Evolutionary conservation across 78 protist genomes (phyloP).

Genomic region (Anaeramoeba flamelloides): DNA sequence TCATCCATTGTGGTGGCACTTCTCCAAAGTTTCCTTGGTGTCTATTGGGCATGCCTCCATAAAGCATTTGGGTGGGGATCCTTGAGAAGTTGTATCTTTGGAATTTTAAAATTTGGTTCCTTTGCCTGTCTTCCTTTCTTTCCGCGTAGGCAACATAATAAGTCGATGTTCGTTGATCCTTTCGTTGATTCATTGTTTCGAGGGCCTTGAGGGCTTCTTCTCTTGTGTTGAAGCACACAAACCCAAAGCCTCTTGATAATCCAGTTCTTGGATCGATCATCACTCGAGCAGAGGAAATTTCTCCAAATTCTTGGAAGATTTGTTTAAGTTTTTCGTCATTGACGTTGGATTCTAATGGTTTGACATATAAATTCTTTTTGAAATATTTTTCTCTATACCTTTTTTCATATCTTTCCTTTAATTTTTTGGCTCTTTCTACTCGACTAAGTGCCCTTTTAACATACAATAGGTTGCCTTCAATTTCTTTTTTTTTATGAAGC

Average conservation of each 20-base stretch:
- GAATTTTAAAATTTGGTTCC: too few species aligned
- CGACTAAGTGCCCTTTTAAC: constrained; percentile 68
- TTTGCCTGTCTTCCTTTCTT: too few species aligned
- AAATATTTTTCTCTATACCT: too few species aligned
- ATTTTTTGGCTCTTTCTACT: constrained; percentile 62
- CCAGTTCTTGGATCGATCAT: constrained; percentile 54
- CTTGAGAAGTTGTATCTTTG: too few species aligned
- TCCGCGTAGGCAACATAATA: too few species aligned
- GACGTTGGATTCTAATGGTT: constrained; percentile 79
- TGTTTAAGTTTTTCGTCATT: constrained; percentile 59
- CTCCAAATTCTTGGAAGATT: constrained; percentile 64
- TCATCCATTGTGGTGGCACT: too few species aligned
- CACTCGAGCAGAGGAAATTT: constrained; percentile 66
- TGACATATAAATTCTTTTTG: constrained; percentile 83
- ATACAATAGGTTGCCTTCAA: constrained; percentile 47
- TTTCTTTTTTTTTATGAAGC: constrained; percentile 38
- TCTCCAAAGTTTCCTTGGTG: too few species aligned
- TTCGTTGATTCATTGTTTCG: constrained; percentile 54
- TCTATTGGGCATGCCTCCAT: too few species aligned
- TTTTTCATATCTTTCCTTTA: constrained; percentile 50
- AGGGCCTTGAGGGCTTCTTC: constrained; percentile 88
- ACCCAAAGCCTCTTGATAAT: constrained; percentile 78
- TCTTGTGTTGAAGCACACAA: constrained; percentile 67
- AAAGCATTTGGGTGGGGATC: too few species aligned
- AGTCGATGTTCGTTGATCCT: neutral